Percentiles rank a stretch among this genome's conserved stretches.
These are phyloP conservation scores for Jaltomata sinuosa DNA, from an alignment of 257 asterid genomes.

Conservation along the genomic window DNA sequence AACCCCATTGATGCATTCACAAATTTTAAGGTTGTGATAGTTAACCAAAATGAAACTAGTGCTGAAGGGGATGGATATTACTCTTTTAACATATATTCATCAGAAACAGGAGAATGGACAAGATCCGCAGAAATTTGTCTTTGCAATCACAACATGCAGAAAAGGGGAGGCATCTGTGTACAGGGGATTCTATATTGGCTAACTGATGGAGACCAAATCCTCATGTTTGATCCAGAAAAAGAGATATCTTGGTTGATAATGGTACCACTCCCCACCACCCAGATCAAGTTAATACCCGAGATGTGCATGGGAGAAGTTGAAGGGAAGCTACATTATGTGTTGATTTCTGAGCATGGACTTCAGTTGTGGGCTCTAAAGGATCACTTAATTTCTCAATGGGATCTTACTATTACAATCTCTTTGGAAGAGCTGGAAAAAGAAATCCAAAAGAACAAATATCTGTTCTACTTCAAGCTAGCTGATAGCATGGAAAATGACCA, in stretches of 20 bases:
- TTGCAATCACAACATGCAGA: slow-evolving; percentile 12
- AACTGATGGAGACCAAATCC: slow-evolving; percentile 34
- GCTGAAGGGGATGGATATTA: slow-evolving; percentile 8
- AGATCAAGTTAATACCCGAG: slow-evolving; percentile 16
- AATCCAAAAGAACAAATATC: slow-evolving; percentile 16
- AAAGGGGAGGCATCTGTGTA: slow-evolving; percentile 29
- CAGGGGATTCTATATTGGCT: slow-evolving; percentile 48
- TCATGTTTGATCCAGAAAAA: slow-evolving; percentile 37
- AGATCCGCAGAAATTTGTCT: slow-evolving; percentile 25
- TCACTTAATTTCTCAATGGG: slow-evolving; percentile 30
- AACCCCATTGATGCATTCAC: slow-evolving; percentile 20
- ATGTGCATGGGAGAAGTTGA: slow-evolving; percentile 59
- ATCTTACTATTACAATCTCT: slow-evolving; percentile 9
- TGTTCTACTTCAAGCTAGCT: slow-evolving; percentile 16
- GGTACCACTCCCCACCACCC: slow-evolving; percentile 31
- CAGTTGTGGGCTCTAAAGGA: slow-evolving; percentile 51
- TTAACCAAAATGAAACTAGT: slow-evolving; percentile 5
- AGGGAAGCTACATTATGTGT: slow-evolving; percentile 28
- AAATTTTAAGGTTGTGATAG: slow-evolving; percentile 34
- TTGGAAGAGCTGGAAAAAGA: slow-evolving; percentile 29
- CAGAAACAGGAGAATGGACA: slow-evolving; percentile 37
- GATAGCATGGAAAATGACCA: too few species aligned
- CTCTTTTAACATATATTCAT: slow-evolving; percentile 35
- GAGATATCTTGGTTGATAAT: slow-evolving; percentile 35
- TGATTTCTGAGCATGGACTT: slow-evolving; percentile 37